Evolutionary conservation across 331 rosid genomes (phyloP), one percentile per base, ranked within the genome.

Genomic region (Acacia concinna): DNA sequence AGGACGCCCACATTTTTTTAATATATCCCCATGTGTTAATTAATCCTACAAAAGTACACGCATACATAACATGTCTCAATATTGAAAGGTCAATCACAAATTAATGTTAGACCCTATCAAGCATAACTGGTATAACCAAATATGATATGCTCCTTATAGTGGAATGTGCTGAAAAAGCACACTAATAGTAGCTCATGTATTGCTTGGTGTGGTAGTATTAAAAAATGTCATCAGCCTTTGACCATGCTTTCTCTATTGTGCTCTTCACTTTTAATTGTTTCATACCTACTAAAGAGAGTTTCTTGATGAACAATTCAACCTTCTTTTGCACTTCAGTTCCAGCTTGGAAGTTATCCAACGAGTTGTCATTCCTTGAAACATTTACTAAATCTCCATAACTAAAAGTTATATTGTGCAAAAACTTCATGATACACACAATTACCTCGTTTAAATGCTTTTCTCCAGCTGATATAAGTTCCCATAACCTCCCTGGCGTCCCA

Each of bases 401-500:
- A 79, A 11, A 60, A 77, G 44, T 41, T 49, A 30, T 70, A 63
- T 54, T 41, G 59, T 75, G 32, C 78, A 13, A 43, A 23, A 78
- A 75, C 72, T 31, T 74, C 76, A 65, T 8, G 73, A 60, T 28
- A 32, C 54, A 27, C 73, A 35, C 49, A 75, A 84, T 84, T 76
- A 90, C 99, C 94, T 96, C 98, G 35, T 86, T 89, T 15, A 93
- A 91, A 88, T 96, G 98, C 64, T 69, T 86, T 59, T 91, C 97
- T 78, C 99, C 98, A 34, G 89, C 85, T 49, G 97, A 93, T 91
- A 91, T 90, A 80, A 93, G 96, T 79, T 93, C 97, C 99, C 99
- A 93, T 68, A 96, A 87, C 86, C 99, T 88, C 78, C 99, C 99
- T 4, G 99, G 99, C 79, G 98, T 96, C 44, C 96, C 98, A 20